Conservation (phyloP, 129 eudicot genomes). For the Pulicaria dysenterica region DNA sequence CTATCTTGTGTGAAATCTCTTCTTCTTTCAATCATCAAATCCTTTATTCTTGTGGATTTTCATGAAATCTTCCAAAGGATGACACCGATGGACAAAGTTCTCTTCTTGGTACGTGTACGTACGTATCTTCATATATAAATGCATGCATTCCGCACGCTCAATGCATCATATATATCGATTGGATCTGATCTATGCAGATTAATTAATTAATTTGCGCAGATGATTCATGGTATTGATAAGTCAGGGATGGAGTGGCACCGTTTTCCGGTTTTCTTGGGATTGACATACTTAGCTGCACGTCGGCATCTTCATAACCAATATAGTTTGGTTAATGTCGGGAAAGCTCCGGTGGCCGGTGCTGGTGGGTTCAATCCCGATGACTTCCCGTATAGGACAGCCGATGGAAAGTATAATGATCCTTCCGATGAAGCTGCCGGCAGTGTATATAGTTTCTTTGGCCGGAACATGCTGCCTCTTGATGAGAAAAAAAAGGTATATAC, state of each 20-base stretch:
- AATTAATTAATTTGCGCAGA: slow-evolving; percentile 36
- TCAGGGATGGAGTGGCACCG: slow-evolving; percentile 50
- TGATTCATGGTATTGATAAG: slow-evolving; percentile 48
- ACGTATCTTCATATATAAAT: slow-evolving; percentile 1
- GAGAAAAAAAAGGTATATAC: slow-evolving; percentile 35
- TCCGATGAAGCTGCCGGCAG: slow-evolving; percentile 48
- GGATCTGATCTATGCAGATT: too few relatives aligned
- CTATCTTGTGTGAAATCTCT: slow-evolving; percentile 10
- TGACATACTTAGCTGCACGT: slow-evolving; percentile 49
- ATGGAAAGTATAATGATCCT: slow-evolving; percentile 53
- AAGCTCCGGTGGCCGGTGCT: slow-evolving; percentile 7
- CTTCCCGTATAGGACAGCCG: slow-evolving; percentile 42
- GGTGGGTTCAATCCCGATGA: slow-evolving; percentile 35
- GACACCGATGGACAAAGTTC: slow-evolving; percentile 47
- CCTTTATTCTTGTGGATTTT: slow-evolving; percentile 49
- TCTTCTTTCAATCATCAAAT: slow-evolving; percentile 28
- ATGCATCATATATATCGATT: too few relatives aligned
- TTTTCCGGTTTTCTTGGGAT: slow-evolving; percentile 58
- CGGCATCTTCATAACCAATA: slow-evolving; percentile 56
- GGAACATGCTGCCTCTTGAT: slow-evolving; percentile 48
- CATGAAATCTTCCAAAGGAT: slow-evolving; percentile 44
- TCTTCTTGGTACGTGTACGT: slow-evolving; percentile 55
- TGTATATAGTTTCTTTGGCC: slow-evolving; percentile 54
- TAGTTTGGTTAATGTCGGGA: slow-evolving; percentile 49
- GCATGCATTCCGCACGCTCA: neutral